Percentiles rank a stretch among this genome's conserved stretches.
Evolutionary conservation across 1,139 yeast species (phyloP).

Genomic region (Groenewaldozyma sp.): DNA sequence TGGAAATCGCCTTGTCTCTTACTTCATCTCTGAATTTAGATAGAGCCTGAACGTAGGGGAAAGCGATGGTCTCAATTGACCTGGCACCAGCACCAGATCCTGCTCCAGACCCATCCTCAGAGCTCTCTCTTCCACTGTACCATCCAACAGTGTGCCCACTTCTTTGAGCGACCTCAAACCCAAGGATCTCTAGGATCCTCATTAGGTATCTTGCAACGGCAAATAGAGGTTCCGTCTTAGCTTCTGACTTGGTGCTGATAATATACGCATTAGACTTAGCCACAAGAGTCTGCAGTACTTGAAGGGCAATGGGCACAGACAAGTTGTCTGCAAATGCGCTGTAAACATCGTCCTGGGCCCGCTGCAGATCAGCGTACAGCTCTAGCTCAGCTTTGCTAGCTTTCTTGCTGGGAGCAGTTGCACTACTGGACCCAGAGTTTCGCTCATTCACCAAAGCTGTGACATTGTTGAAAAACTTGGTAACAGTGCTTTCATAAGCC

Average conservation of each 20-base stretch:
- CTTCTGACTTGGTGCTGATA: constrained; percentile 37
- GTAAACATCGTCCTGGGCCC: constrained; percentile 57
- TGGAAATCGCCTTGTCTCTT: constrained; percentile 61
- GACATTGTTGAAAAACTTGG: constrained; percentile 75
- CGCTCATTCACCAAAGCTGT: constrained; percentile 63
- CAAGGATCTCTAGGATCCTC: constrained; percentile 58
- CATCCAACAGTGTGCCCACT: too few relatives aligned
- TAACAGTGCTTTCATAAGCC: constrained; percentile 61
- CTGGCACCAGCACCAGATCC: constrained; percentile 17
- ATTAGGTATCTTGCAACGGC: constrained; percentile 64
- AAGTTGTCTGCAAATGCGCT: constrained; percentile 81
- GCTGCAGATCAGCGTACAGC: constrained; percentile 42
- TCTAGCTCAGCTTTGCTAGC: constrained; percentile 46
- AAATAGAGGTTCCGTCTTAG: constrained; percentile 57
- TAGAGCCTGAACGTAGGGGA: constrained; percentile 74
- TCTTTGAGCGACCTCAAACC: constrained; percentile 60
- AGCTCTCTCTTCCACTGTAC: constrained; percentile 34
- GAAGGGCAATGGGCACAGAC: constrained; percentile 66
- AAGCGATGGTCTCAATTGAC: constrained; percentile 53
- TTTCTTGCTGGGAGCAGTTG: constrained; percentile 58
- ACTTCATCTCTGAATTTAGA: constrained; percentile 76
- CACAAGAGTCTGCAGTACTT: constrained; percentile 57
- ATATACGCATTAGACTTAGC: constrained; percentile 66
- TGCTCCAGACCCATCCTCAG: constrained; percentile 12
- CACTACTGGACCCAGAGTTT: constrained; percentile 37